Evolutionary conservation across 805 yeast genomes (phyloP).

Genomic region (Kurtzmaniella fragi): DNA sequence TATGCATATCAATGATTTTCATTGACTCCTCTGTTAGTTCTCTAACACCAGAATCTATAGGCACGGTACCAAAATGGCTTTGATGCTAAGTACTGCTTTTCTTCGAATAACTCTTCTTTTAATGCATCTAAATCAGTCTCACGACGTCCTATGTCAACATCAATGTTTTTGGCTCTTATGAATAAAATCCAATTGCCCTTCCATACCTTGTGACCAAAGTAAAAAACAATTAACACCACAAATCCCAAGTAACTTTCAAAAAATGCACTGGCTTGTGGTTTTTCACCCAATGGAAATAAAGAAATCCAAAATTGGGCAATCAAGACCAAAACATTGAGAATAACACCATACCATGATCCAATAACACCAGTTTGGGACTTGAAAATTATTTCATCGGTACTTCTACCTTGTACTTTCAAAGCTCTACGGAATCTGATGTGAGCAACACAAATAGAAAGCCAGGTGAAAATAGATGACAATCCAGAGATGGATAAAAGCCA

Average conservation of each 20-base stretch:
- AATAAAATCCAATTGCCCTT: slow-evolving; percentile 27
- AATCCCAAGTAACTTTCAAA: slow-evolving; percentile 63
- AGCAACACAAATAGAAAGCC: slow-evolving; percentile 43
- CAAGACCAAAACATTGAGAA: slow-evolving; percentile 55
- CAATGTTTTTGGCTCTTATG: slow-evolving; percentile 28
- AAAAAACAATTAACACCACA: slow-evolving; percentile 57
- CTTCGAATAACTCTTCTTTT: slow-evolving; percentile 38
- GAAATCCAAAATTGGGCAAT: slow-evolving; percentile 83
- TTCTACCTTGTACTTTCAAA: slow-evolving; percentile 59
- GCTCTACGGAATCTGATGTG: slow-evolving; percentile 54
- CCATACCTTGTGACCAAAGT: slow-evolving; percentile 54
- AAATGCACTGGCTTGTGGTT: slow-evolving; percentile 52
- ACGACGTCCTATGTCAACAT: slow-evolving; percentile 34
- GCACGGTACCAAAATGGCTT: slow-evolving; percentile 30
- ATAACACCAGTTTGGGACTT: slow-evolving; percentile 60
- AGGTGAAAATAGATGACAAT: slow-evolving; percentile 43
- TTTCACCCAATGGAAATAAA: slow-evolving; percentile 56
- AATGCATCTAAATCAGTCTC: slow-evolving; percentile 34
- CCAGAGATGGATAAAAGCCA: slow-evolving; percentile 51
- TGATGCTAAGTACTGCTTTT: slow-evolving; percentile 25
- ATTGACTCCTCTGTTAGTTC: no score
- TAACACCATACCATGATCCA: slow-evolving; percentile 63
- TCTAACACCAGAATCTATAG: slow-evolving; percentile 30
- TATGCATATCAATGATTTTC: no score
- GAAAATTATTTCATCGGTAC: slow-evolving; percentile 63